phyloP scores from a whole-genome alignment of 2,329 filamentous ascomycete genomes.

The Periglandula ipomoeae region DNA sequence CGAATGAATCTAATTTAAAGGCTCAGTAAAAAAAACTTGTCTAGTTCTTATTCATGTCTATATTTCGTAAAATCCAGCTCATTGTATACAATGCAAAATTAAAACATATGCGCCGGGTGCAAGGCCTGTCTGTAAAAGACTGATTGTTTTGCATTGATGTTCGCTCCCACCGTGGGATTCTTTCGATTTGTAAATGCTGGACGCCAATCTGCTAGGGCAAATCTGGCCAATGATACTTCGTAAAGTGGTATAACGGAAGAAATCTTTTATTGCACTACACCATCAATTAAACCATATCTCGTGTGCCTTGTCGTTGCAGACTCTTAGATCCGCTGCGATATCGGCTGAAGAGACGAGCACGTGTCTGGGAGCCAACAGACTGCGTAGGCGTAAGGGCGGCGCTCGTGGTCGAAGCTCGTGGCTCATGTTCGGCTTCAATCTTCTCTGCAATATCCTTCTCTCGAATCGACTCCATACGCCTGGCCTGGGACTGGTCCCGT shows the following conservation, averaged over 20 bases:
- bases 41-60: neutral
- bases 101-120: neutral
- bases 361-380: conserved; percentile 16
- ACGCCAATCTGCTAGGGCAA: neutral
- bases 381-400: conserved; percentile 14
- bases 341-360: conserved; percentile 20
- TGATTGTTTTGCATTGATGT: neutral
- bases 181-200: neutral
- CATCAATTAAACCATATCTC: conserved; percentile 1
- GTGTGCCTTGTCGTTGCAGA: conserved; percentile 10
- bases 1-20: too few species aligned
- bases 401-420: conserved; percentile 18
- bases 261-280: neutral
- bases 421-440: conserved; percentile 18
- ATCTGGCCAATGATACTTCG: neutral
- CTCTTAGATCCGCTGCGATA: conserved; percentile 21
- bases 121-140: neutral
- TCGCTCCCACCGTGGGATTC: neutral
- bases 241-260: neutral
- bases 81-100: neutral
- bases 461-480: conserved; percentile 27
- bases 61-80: neutral
- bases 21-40: too few species aligned
- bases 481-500: conserved; percentile 24
- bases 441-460: conserved; percentile 25